Percentiles rank a stretch among this genome's conserved stretches.
These are phyloP conservation scores for Paramecium tetraurelia DNA, from an alignment of 73 alveolate genomes.

Conservation along the genomic window DNA sequence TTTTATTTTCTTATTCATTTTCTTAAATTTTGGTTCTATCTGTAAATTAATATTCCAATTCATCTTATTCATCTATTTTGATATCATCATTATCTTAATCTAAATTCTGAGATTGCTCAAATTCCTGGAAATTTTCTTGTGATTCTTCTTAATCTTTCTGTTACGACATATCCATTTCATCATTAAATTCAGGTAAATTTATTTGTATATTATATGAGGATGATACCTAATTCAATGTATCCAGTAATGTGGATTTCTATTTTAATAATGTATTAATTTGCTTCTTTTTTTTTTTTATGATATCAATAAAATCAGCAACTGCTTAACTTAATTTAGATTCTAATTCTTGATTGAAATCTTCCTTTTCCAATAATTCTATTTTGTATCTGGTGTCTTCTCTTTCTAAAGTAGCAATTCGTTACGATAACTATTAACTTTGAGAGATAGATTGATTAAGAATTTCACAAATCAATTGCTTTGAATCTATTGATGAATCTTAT, in stretches of 20 bases:
- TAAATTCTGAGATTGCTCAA: neutral
- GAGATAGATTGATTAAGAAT: neutral
- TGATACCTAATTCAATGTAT: neutral
- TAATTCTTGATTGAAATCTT: neutral
- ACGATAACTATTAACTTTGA: neutral
- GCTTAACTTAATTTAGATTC: neutral
- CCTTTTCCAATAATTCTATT: neutral
- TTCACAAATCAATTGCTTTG: neutral
- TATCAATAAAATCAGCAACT: neutral
- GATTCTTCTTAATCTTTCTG: neutral
- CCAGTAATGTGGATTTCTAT: neutral
- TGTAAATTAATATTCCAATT: neutral
- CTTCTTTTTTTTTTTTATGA: neutral
- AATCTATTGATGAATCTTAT: neutral
- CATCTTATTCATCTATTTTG: neutral
- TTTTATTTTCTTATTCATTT: neutral
- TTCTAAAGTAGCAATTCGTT: neutral
- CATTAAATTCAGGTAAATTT: neutral
- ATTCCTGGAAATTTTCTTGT: neutral
- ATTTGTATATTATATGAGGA: neutral
- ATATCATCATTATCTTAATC: neutral
- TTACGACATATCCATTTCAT: neutral
- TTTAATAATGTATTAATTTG: neutral
- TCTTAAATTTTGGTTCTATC: neutral
- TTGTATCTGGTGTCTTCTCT: neutral